A percentile compares a stretch with the other conserved stretches of the same genome.
These are phyloP conservation scores for Naganishia albida DNA, from an alignment of 1,284 basidiomycete species.

Conservation along the genomic window DNA sequence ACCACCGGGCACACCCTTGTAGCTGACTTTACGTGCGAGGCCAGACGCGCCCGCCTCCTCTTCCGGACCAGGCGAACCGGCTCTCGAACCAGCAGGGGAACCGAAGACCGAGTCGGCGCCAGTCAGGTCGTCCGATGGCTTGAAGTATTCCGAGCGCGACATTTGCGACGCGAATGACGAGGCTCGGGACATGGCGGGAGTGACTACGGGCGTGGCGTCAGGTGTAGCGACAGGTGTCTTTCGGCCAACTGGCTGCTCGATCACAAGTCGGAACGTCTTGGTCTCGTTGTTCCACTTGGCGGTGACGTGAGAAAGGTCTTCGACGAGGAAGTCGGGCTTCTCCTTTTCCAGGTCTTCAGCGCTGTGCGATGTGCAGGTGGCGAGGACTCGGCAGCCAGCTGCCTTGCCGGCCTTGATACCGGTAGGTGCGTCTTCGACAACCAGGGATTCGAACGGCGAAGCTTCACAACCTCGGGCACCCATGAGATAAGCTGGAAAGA, in stretches of 20 bases:
- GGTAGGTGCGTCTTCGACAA: constrained; percentile 57
- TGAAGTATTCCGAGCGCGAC: constrained; percentile 34
- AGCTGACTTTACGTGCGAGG: constrained; percentile 24
- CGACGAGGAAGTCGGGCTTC: constrained; percentile 55
- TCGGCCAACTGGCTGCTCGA: constrained; percentile 53
- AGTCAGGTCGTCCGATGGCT: constrained; percentile 48
- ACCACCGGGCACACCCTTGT: constrained; percentile 38
- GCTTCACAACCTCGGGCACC: constrained; percentile 53
- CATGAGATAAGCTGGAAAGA: constrained; percentile 50
- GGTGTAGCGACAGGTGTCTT: constrained; percentile 49
- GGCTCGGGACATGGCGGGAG: constrained; percentile 50
- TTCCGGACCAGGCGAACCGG: constrained; percentile 43
- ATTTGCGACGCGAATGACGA: constrained; percentile 46
- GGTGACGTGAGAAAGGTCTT: constrained; percentile 51
- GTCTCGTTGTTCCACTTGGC: constrained; percentile 49
- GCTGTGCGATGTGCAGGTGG: constrained; percentile 55
- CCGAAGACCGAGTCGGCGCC: constrained; percentile 54
- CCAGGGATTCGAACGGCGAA: constrained; percentile 52
- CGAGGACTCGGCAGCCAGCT: constrained; percentile 54
- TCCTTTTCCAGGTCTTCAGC: constrained; percentile 53
- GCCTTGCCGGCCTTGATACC: constrained; percentile 56
- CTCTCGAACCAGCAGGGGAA: constrained; percentile 44
- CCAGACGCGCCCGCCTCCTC: constrained; percentile 37
- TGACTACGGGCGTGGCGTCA: constrained; percentile 52
- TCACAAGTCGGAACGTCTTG: constrained; percentile 50